phyloP scores from a whole-genome alignment of 2,329 filamentous ascomycete species.

The Neofusicoccum ribis region DNA sequence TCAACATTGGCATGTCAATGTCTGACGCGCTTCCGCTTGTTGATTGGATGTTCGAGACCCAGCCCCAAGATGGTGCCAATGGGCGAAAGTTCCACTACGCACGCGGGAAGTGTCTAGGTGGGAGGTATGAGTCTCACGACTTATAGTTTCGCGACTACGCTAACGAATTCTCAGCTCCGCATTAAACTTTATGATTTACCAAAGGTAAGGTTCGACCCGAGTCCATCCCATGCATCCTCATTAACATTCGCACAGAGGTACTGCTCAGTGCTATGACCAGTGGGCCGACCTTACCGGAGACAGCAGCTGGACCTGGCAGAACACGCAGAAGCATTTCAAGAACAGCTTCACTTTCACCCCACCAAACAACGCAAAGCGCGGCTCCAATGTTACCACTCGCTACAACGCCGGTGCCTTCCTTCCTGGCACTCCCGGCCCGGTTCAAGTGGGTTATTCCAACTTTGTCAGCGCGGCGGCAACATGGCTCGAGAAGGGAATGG shows the following conservation, averaged over 20 bases:
- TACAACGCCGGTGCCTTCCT: conserved; percentile 26
- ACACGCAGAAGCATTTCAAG: conserved; percentile 32
- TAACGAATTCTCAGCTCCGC: conserved; percentile 24
- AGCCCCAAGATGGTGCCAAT: conserved; percentile 27
- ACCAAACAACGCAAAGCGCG: conserved; percentile 29
- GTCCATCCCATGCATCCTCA: too few species aligned
- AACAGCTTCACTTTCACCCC: conserved; percentile 30
- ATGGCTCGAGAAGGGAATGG: conserved; percentile 28
- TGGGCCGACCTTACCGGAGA: conserved; percentile 36
- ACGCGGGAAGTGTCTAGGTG: conserved; percentile 34
- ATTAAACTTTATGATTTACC: conserved; percentile 30
- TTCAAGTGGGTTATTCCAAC: conserved; percentile 31
- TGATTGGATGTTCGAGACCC: conserved; percentile 34
- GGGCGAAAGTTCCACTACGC: conserved; percentile 28
- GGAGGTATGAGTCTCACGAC: conserved; percentile 11
- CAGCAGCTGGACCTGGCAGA: conserved; percentile 31
- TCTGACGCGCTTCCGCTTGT: conserved; percentile 28
- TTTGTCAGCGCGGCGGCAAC: conserved; percentile 29
- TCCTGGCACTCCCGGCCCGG: conserved; percentile 24
- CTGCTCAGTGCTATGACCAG: conserved; percentile 24
- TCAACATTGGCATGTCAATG: conserved; percentile 25
- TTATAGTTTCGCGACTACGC: conserved; percentile 21
- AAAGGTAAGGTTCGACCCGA: conserved; percentile 18
- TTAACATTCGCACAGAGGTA: conserved; percentile 18
- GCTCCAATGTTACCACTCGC: conserved; percentile 24